Evolutionary conservation across 352 stramenopile genomes (phyloP), one percentile per base, ranked within the genome.

Genomic region (Globisporangium iwayamae): DNA sequence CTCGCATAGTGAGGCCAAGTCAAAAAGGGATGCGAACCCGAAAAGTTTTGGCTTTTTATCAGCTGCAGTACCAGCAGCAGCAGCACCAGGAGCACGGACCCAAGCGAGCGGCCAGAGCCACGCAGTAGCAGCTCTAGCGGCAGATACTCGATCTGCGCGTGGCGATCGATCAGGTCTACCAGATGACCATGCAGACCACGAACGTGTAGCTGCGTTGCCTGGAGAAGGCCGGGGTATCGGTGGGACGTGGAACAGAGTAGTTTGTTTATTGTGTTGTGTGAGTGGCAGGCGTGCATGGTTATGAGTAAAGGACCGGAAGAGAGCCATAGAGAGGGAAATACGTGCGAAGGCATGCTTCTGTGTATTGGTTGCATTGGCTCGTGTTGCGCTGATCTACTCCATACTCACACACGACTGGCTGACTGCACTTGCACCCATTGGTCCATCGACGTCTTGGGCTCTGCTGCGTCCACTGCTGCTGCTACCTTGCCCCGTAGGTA

Each of bases 81-180:
- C n/a, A n/a, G n/a, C n/a, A n/a, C n/a, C n/a, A 13, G n/a, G 14
- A 22, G 16, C 1, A 39, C 34, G 34, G 34, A 4, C 5, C 8
- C 16, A 18, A 47, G 41, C 43, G 16, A 22, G 18, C 30, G 30
- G 32, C 6, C 45, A 8, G 25, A 9, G 4, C 2, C 11, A 4
- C 38, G n/a, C 6, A n/a, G 45, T 9, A 63, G 58, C 58, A 56
- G 45, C 45, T 63, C n/a, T 63, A n/a, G 28, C 45, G 20, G 11
- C 46, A 63, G 47, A 63, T 63, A 46, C 28, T 48, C 20, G 46
- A 55, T 5, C 58, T 63, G 18, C 58, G 47, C 9, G 46, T 25
- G 6, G 58, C 58, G 13, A 39, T 30, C 30, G 58, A 63, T 30
- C 36, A 55, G 32, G 55, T 50, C 8, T 63, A 63, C 48, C 58